Evolutionary conservation across 768 basidiomycete species (phyloP).

Genomic region (Saitozyma podzolica): DNA sequence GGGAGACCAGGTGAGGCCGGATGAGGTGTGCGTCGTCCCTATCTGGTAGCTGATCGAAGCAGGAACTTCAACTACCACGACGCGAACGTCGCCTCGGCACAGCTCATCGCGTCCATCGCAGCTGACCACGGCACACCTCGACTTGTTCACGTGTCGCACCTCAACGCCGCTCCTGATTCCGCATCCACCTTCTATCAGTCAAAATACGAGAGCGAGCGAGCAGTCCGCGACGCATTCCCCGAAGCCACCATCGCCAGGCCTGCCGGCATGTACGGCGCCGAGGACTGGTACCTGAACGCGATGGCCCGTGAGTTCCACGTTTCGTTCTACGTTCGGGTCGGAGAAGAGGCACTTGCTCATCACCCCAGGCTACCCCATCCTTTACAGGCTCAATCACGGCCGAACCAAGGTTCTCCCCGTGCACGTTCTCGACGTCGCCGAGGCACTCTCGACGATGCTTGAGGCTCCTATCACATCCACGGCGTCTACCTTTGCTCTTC

Average conservation of each 20-base stretch:
- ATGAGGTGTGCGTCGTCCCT: background rate
- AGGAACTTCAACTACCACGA: slow-evolving; percentile 86
- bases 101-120: slow-evolving; percentile 79
- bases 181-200: slow-evolving; percentile 79
- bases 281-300: slow-evolving; percentile 90
- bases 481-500: slow-evolving; percentile 69
- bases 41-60: slow-evolving; percentile 6
- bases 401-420: slow-evolving; percentile 85
- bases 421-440: slow-evolving; percentile 92
- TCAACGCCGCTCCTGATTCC: slow-evolving; percentile 81
- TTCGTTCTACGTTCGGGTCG: background rate
- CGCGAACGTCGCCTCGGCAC: slow-evolving; percentile 78
- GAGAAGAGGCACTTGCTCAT: background rate
- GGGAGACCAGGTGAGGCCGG: slow-evolving; percentile 80
- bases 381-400: slow-evolving; percentile 90
- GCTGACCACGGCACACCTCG: slow-evolving; percentile 74
- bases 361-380: slow-evolving; percentile 75
- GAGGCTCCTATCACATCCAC: slow-evolving; percentile 59
- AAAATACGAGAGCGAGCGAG: slow-evolving; percentile 86
- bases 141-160: slow-evolving; percentile 89
- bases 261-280: slow-evolving; percentile 82
- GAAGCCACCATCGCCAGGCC: slow-evolving; percentile 86
- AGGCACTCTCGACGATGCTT: slow-evolving; percentile 77
- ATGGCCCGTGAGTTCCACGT: slow-evolving; percentile 68
- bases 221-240: slow-evolving; percentile 78